Percentiles rank a stretch among this genome's conserved stretches.
Evolutionary conservation across 495 filamentous ascomycete species (phyloP).

Genomic region (Lichina pygmaea): DNA sequence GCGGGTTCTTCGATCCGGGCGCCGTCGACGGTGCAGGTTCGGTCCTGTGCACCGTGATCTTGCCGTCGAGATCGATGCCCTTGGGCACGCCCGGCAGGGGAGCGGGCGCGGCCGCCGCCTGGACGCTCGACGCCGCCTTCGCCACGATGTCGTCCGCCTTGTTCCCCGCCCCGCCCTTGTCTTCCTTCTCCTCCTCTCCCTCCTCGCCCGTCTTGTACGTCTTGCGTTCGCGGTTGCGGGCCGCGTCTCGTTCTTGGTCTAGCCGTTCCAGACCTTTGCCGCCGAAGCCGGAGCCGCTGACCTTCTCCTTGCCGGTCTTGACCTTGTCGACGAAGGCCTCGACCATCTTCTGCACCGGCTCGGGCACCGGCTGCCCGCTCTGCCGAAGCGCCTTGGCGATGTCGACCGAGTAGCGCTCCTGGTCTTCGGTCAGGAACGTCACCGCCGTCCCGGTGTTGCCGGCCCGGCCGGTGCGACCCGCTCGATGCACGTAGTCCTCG

Average conservation of each 20-base stretch:
- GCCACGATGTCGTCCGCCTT: constrained; percentile 31
- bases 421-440: constrained; percentile 76
- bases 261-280: constrained; percentile 82
- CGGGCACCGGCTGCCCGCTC: constrained; percentile 59
- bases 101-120: constrained; percentile 22
- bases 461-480: constrained; percentile 80
- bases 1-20: constrained; percentile 30
- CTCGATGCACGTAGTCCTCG: constrained; percentile 95
- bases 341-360: constrained; percentile 35
- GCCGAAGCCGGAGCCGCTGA: constrained; percentile 59
- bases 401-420: constrained; percentile 71
- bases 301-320: constrained; percentile 73
- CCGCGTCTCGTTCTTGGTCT: constrained; percentile 69
- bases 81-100: constrained; percentile 25
- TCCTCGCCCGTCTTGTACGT: constrained; percentile 78
- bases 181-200: constrained; percentile 45
- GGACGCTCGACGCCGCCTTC: constrained; percentile 26
- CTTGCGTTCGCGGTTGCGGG: constrained; percentile 60
- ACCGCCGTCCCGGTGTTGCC: constrained; percentile 88
- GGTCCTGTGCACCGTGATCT: constrained; percentile 58
- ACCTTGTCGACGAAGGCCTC: constrained; percentile 64
- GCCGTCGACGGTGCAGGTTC: constrained; percentile 23
- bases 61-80: constrained; percentile 39
- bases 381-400: constrained; percentile 86
- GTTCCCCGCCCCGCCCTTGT: constrained; percentile 22